Conservation (phyloP, 164 flowering plant species). For the Taxillus chinensis region DNA sequence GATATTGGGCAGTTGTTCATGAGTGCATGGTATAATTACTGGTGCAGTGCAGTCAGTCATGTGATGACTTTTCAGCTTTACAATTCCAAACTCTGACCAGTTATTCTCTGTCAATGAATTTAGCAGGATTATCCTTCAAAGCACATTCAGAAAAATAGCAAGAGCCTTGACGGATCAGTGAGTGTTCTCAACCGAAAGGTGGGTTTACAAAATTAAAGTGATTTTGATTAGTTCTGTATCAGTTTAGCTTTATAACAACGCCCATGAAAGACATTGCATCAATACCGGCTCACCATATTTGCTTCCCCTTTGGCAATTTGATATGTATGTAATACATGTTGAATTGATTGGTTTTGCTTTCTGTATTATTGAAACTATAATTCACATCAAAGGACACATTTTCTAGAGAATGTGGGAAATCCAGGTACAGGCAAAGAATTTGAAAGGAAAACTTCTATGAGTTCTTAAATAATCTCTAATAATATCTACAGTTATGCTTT, state of each 20-base stretch:
- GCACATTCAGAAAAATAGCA: slow-evolving; percentile 17
- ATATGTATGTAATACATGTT: neutral
- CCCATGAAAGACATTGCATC: neutral
- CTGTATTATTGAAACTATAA: no score
- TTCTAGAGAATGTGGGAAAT: no score
- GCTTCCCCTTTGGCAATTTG: neutral
- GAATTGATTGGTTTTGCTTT: neutral
- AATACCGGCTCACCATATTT: neutral
- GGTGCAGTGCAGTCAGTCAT: no score
- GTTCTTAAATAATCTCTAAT: no score
- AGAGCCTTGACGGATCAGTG: slow-evolving; percentile 19
- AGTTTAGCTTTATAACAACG: no score
- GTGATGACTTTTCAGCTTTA: neutral
- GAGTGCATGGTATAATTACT: no score
- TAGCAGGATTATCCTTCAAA: slow-evolving; percentile 32
- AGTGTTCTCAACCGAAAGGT: slow-evolving; percentile 38
- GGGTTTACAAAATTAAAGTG: slow-evolving; percentile 19
- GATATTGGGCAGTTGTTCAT: no score
- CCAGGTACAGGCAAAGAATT: no score
- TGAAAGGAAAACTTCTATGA: no score
- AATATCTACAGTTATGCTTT: neutral
- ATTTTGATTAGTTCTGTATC: neutral
- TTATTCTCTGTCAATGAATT: slow-evolving; percentile 5
- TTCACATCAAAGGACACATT: no score
- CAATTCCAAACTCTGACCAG: neutral